Evolutionary conservation across 257 asterid species (phyloP).

Genomic region (Fraxinus quadrangulata): DNA sequence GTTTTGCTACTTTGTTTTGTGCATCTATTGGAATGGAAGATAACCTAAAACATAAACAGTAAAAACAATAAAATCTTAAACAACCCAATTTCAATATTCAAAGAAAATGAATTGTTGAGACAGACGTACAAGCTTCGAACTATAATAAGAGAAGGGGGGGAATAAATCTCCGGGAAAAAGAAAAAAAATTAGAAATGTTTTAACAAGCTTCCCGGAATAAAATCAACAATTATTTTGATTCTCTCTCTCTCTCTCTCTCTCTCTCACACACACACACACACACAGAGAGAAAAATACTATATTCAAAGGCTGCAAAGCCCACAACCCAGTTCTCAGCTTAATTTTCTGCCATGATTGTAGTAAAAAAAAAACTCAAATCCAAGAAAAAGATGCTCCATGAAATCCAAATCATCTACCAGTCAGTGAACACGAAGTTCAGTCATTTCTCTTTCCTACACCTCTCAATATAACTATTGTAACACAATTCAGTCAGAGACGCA

Average conservation of each 20-base stretch:
- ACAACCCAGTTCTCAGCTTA: not conserved
- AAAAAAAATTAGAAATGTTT: not conserved
- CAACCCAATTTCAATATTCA: not conserved
- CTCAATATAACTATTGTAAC: not conserved
- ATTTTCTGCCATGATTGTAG: not conserved
- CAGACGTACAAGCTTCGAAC: not conserved
- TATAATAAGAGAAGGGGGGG: not conserved
- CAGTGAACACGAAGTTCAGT: not conserved
- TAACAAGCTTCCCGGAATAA: not conserved
- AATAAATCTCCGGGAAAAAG: not conserved
- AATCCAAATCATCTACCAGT: not conserved
- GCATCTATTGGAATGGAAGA: not conserved
- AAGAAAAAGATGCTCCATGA: not conserved
- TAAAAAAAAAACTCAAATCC: not conserved
- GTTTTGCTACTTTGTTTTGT: not conserved
- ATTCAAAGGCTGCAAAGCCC: not conserved
- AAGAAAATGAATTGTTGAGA: not conserved
- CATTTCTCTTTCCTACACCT: not conserved
- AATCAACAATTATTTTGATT: not conserved
- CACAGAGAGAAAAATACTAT: not conserved
- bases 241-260: not conserved
- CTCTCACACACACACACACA: too few species aligned
- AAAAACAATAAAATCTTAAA: not conserved
- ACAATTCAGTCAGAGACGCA: not conserved
- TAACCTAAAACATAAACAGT: not conserved